Conservation (phyloP, 1,284 basidiomycete genomes). For the Amylostereum areolatum region DNA sequence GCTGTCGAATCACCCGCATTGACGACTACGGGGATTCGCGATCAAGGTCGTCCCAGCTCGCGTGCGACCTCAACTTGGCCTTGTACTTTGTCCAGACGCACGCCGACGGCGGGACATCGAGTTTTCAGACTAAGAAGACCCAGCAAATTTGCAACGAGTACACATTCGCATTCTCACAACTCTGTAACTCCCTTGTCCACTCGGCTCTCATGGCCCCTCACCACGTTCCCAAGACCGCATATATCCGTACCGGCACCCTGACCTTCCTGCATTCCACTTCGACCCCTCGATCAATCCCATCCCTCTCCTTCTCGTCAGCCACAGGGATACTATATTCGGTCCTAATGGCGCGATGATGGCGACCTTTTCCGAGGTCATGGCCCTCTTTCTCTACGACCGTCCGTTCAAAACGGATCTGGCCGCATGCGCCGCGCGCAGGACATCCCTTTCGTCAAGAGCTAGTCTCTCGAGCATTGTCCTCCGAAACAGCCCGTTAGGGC, state of each 20-base stretch:
- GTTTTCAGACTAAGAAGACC: too few relatives aligned
- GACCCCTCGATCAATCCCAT: conserved; percentile 98
- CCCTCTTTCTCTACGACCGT: conserved; percentile 81
- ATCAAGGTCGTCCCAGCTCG: too few relatives aligned
- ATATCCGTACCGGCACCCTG: conserved; percentile 97
- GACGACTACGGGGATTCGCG: too few relatives aligned
- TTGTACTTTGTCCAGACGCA: too few relatives aligned
- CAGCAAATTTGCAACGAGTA: conserved; percentile 99
- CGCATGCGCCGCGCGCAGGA: conserved; percentile 93
- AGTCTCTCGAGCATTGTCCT: conserved; percentile 98
- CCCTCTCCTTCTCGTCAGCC: conserved; percentile 78
- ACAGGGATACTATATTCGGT: conserved; percentile 91
- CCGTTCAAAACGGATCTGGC: conserved; percentile 85
- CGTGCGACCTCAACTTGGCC: too few relatives aligned
- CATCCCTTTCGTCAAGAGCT: conserved; percentile 93
- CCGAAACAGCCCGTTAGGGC: conserved; percentile 96
- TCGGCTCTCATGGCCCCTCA: conserved; percentile 93
- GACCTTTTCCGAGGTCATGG: conserved; percentile 84
- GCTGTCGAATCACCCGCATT: too few relatives aligned
- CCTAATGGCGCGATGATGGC: conserved; percentile 81
- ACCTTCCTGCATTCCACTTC: conserved; percentile 99
- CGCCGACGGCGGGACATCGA: too few relatives aligned
- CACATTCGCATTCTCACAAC: conserved; percentile 97
- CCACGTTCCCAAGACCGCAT: conserved; percentile 96
- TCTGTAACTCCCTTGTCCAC: conserved; percentile 97